Conservation (phyloP, 2,329 filamentous ascomycete genomes). For the Cyanodermella asteris region DNA sequence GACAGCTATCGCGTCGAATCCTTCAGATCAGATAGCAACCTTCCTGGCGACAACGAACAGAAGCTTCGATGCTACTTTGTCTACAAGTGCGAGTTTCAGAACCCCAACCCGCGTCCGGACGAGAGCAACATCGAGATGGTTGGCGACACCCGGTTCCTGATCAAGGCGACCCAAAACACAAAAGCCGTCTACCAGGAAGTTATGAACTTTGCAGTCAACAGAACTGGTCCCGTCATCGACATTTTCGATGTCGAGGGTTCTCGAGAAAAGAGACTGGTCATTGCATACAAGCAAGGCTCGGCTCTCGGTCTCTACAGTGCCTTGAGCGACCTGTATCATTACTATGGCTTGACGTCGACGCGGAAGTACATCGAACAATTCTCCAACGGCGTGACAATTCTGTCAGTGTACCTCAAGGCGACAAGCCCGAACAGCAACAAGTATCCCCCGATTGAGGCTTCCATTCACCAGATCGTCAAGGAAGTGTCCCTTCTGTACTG, state of each 20-base stretch:
- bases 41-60: conserved; percentile 54
- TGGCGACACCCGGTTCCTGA: conserved; percentile 79
- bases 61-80: conserved; percentile 96
- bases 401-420: conserved; percentile 73
- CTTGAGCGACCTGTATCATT: conserved; percentile 89
- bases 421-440: conserved; percentile 30
- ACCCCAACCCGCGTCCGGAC: conserved; percentile 46
- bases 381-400: conserved; percentile 92
- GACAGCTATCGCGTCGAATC: conserved; percentile 87
- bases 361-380: conserved; percentile 98
- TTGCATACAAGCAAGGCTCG: conserved; percentile 85
- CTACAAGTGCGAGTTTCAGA: conserved; percentile 81
- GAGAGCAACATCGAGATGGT: conserved; percentile 85
- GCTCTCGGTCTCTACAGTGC: conserved; percentile 88
- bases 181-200: conserved; percentile 90
- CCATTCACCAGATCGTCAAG: conserved; percentile 97
- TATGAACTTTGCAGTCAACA: conserved; percentile 60
- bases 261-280: conserved; percentile 78
- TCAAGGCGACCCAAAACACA: conserved; percentile 89
- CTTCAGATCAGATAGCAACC: conserved; percentile 70
- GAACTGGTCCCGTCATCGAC: conserved; percentile 89
- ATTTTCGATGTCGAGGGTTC: conserved; percentile 88
- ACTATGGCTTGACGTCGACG: conserved; percentile 90
- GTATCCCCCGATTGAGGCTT: conserved; percentile 68
- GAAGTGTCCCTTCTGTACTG: conserved; percentile 94